phyloP scores from a whole-genome alignment of 345 rosid genomes.

The Hibiscus syriacus region DNA sequence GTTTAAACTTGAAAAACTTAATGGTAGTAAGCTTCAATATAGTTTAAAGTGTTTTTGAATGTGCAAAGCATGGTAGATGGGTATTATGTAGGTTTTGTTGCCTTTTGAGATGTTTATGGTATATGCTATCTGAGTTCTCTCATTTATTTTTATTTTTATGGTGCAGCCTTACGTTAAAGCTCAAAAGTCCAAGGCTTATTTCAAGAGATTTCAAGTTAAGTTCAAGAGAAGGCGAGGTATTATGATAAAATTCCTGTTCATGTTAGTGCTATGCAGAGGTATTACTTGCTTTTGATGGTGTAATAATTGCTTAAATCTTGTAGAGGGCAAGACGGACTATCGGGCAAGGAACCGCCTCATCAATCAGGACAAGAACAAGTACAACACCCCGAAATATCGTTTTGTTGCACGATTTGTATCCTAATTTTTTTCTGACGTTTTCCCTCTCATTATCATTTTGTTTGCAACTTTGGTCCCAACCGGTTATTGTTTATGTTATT shows the following conservation, averaged over 20 bases:
- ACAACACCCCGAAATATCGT: conserved; percentile 69
- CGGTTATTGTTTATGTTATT: neutral
- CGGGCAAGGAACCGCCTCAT: conserved; percentile 61
- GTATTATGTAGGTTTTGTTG: neutral
- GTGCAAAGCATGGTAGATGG: neutral
- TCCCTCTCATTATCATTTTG: neutral
- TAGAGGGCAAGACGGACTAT: conserved; percentile 72
- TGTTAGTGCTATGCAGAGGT: neutral
- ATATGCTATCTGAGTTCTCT: neutral
- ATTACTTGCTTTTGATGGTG: neutral
- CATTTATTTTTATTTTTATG: neutral
- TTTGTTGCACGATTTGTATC: conserved; percentile 63
- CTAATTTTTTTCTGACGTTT: neutral
- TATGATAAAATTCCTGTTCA: neutral
- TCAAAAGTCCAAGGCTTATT: conserved; percentile 47
- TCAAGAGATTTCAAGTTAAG: conserved; percentile 63
- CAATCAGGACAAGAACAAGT: conserved; percentile 66
- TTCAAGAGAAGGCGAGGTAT: conserved; percentile 58
- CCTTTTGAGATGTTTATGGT: neutral
- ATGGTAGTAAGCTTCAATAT: neutral
- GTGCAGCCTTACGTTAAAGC: conserved; percentile 49
- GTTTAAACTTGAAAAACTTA: neutral
- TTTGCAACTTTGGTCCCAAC: neutral
- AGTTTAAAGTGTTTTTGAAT: neutral
- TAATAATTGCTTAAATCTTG: neutral